Base-by-base conservation (phyloP, 495 filamentous ascomycete species). In the Hyaloscypha bicolor region DNA sequence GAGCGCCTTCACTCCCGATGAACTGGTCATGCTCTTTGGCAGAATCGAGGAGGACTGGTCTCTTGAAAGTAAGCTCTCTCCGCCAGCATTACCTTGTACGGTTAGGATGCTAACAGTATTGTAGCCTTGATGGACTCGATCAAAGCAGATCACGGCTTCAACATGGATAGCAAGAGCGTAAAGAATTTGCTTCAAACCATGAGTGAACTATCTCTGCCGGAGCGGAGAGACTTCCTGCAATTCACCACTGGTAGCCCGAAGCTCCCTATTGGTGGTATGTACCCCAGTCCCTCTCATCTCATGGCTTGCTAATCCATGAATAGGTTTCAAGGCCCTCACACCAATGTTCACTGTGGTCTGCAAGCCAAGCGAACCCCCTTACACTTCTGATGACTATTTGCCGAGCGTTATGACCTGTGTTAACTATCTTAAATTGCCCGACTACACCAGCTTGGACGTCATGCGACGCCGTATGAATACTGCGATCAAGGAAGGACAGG, bases 381-480 rank as follows among this genome's bases (percentile, higher is more conserved):
- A 93, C 77, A 91, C 90, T 9, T 96, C 95, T 4, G 96, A 99
- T 75, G 96, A 98, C 78, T 98, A 97, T 71, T 84, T 99, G 39
- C 93, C 96, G 30, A 97, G 94, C 73, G 96, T 98, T 74, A 99
- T 99, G 96, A 99, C 96, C 55, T 98, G 96, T 77, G 95, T 97
- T 76, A 99, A 99, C 76, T 99, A 99, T 76, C 90, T 99, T 70
- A 99, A 99, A 78, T 83, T 99, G 73, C 96, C 96, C 25, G 93
- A 99, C 78, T 99, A 99, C 79, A 94, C 89, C 71, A 86, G 79
- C 72, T 78, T 97, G 67, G 85, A 93, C 19, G 84, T 91, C 45
- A 85, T 99, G 74, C 87, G 83, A 63, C 82, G 88, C 71, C 89
- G 90, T 75, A 80, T 99, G 37, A 87, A 87, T 53, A 88, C 91